phyloP scores from a whole-genome alignment of 768 basidiomycete genomes.

The Trametes meyenii region DNA sequence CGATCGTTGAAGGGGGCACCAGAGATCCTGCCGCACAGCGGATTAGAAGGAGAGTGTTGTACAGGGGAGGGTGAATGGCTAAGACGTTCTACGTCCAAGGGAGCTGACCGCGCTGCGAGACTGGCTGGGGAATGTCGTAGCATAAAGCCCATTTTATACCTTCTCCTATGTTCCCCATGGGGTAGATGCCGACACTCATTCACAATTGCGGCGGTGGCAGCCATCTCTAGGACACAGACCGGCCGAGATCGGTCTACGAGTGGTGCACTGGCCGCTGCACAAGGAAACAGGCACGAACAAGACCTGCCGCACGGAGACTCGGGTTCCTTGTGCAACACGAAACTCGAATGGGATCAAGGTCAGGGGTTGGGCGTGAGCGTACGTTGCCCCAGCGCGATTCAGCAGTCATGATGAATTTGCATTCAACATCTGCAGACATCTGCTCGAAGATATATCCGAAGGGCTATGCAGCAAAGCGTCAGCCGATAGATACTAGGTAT shows the following conservation, averaged over 20 bases:
- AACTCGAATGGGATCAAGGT: too few relatives aligned
- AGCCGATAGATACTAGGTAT: too few relatives aligned
- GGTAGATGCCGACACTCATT: background rate
- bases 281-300: slow-evolving; percentile 9
- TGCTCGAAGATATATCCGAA: too few relatives aligned
- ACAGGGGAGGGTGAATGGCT: slow-evolving; percentile 5
- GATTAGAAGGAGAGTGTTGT: background rate
- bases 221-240: too few relatives aligned
- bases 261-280: background rate
- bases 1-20: background rate
- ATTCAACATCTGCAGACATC: too few relatives aligned
- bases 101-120: slow-evolving; percentile 23
- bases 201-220: background rate
- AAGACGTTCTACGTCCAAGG: slow-evolving; percentile 23
- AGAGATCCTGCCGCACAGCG: slow-evolving; percentile 18
- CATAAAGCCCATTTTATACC: background rate
- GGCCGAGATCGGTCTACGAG: too few relatives aligned
- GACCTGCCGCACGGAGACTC: background rate
- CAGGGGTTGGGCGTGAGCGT: too few relatives aligned
- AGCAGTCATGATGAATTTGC: too few relatives aligned
- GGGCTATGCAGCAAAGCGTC: too few relatives aligned
- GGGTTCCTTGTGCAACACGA: too few relatives aligned
- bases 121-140: slow-evolving; percentile 3
- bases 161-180: too few relatives aligned
- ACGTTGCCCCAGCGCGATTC: too few relatives aligned